Evolutionary conservation across 2,329 filamentous ascomycete genomes (phyloP).

Genomic region (Neonectria neomacrospora): DNA sequence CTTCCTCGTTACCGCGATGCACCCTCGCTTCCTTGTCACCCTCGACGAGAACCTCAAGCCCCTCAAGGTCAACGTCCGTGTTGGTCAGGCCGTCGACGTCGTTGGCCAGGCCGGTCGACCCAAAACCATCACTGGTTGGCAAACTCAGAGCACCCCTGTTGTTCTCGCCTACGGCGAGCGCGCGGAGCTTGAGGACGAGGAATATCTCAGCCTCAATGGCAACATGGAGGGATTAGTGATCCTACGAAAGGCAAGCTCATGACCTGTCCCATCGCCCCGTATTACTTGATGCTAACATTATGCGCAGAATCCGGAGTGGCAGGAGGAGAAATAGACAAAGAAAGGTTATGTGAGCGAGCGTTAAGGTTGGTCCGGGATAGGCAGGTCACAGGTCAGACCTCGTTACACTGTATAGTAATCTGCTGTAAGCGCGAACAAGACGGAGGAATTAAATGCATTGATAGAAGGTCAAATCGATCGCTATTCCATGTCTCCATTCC

Average conservation of each 20-base stretch:
- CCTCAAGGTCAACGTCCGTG: slow-evolving; percentile 93
- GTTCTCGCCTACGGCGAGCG: slow-evolving; percentile 93
- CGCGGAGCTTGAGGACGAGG: slow-evolving; percentile 96
- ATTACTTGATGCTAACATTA: slow-evolving; percentile 29
- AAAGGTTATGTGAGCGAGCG: slow-evolving; percentile 33
- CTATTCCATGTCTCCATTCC: slow-evolving; percentile 33
- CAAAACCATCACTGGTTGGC: slow-evolving; percentile 99
- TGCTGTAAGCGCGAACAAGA: slow-evolving; percentile 42
- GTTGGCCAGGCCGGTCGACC: slow-evolving; percentile 96
- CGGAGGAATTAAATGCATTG: slow-evolving; percentile 35
- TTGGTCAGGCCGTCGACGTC: slow-evolving; percentile 97
- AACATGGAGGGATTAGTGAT: slow-evolving; percentile 96
- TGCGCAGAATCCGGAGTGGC: slow-evolving; percentile 54
- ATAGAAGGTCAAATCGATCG: slow-evolving; percentile 45
- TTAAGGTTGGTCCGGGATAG: slow-evolving; percentile 32
- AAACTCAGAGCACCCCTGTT: slow-evolving; percentile 99
- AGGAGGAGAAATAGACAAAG: slow-evolving; percentile 51
- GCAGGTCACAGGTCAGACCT: slow-evolving; percentile 38
- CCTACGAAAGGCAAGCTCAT: slow-evolving; percentile 83
- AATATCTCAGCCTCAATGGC: slow-evolving; percentile 92
- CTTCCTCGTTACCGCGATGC: slow-evolving; percentile 96
- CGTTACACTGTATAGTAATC: slow-evolving; percentile 51
- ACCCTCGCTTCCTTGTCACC: slow-evolving; percentile 95
- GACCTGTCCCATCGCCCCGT: not conserved
- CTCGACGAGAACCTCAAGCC: slow-evolving; percentile 95